Evolutionary conservation across 1,284 basidiomycete genomes (phyloP).

Genomic region (Trametes versicolor): DNA sequence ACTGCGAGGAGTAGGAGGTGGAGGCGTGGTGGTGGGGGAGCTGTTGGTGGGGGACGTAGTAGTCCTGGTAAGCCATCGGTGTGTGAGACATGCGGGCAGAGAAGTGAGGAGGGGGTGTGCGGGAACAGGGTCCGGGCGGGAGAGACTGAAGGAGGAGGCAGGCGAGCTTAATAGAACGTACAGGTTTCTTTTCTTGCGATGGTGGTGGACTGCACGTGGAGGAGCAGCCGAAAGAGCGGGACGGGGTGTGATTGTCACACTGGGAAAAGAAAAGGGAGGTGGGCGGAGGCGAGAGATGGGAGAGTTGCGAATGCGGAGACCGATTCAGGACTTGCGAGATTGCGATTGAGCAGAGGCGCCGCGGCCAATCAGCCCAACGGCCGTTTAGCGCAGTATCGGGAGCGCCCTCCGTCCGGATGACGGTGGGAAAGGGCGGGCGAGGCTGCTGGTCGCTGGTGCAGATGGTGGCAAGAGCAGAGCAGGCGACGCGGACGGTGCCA

Average conservation of each 20-base stretch:
- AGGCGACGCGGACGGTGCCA: conserved; percentile 10
- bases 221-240: conserved; percentile 24
- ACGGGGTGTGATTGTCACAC: conserved; percentile 25
- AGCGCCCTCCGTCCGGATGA: conserved; percentile 2
- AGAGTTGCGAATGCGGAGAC: conserved; percentile 31
- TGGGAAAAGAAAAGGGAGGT: conserved; percentile 19
- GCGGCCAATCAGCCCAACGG: conserved; percentile 33
- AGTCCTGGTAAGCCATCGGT: conserved; percentile 51
- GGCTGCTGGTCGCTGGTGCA: conserved; percentile 1
- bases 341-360: conserved; percentile 27
- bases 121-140: conserved; percentile 36
- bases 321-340: conserved; percentile 29
- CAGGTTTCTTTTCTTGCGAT: conserved; percentile 23
- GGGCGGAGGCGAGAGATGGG: conserved; percentile 26
- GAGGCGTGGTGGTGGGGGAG: conserved; percentile 28
- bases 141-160: conserved; percentile 29
- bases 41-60: conserved; percentile 44
- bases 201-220: conserved; percentile 30
- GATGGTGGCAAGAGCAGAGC: conserved; percentile 11
- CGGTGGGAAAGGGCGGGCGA: conserved; percentile 10
- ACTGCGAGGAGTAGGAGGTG: conserved; percentile 42
- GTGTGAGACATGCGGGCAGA: conserved; percentile 37
- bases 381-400: conserved; percentile 14
- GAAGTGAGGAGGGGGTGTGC: conserved; percentile 25
- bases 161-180: conserved; percentile 36